Percentiles rank a stretch among this genome's conserved stretches.
Conservation (phyloP, 108 stramenopile species). For the Ochromonas danica region DNA sequence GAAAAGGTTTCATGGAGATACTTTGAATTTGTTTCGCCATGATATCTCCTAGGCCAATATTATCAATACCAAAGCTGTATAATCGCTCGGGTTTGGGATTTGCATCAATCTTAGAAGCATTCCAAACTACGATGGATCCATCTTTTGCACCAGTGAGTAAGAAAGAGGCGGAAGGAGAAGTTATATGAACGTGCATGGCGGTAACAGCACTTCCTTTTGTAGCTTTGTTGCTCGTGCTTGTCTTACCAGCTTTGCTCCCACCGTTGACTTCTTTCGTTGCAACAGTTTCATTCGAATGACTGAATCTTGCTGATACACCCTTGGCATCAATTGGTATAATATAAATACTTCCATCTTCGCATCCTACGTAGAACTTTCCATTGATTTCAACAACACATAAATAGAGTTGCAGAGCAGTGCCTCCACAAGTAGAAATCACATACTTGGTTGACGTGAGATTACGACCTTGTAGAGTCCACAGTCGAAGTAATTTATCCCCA, state of each 20-base stretch:
- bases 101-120: neutral
- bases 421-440: neutral
- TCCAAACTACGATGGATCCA: constrained; percentile 15
- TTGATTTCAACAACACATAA: neutral
- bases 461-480: constrained; percentile 11
- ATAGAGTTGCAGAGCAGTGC: neutral
- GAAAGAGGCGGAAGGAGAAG: neutral
- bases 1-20: neutral
- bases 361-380: neutral
- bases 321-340: no score
- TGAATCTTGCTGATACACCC: no score
- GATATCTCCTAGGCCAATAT: neutral
- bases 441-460: constrained; percentile 12
- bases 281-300: no score
- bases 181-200: neutral
- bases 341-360: constrained; percentile 26
- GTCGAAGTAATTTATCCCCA: neutral
- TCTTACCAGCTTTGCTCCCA: constrained; percentile 18
- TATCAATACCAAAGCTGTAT: neutral
- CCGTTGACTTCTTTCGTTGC: neutral
- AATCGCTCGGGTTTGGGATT: neutral
- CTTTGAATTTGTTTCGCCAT: constrained; percentile 23
- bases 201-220: constrained; percentile 17
- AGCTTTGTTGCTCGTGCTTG: neutral
- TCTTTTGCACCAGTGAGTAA: constrained; percentile 25